Evolutionary conservation across 257 asterid genomes (phyloP), one percentile per base, ranked within the genome.

Genomic region (Verbascum thapsus): DNA sequence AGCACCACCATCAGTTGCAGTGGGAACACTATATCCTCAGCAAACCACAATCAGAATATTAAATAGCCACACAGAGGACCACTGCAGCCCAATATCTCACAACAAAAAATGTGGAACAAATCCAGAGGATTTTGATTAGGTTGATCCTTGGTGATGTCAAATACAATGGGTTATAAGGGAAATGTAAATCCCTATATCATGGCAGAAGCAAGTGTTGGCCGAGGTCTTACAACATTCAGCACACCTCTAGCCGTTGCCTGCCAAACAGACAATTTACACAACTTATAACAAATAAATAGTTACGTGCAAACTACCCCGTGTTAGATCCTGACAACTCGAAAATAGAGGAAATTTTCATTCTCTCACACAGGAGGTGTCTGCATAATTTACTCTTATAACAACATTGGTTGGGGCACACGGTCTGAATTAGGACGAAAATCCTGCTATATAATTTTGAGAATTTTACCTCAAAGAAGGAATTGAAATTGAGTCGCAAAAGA

Each of bases 191-290:
- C 43, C 44, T 67, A 59, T 63, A 63, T 83, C 78, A 85, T 65
- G 76, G 85, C 73, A 69, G 77, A 76, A 65, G 80, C 53, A 34
- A 77, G 78, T 26, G 88, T 37, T 49, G 96, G 85, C 15, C 95
- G 95, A 43, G 95, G 95, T 70, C 88, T 84, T 50, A 74, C 95
- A 42, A 90, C 94, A 63, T 90, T 90, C 75, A 94, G 73, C 66
- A 89, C 99, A 50, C 96, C 96, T 81, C 84, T 81, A 44, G 99
- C 99, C 71, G 95, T 94, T 73, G 90, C 88, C 99, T 94, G 81
- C 22, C 66, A 68, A 26, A 72, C 18, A 71, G 18, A 54, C n/a
- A 63, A 71, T 58, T 35, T 13, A 61, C 37, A 39, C 52, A 47
- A 53, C 37, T 49, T 43, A 57, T 41, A 40, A 13, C 38, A 44